Evolutionary conservation across 306 rosid genomes (phyloP).

Genomic region (Styphnolobium japonicum): DNA sequence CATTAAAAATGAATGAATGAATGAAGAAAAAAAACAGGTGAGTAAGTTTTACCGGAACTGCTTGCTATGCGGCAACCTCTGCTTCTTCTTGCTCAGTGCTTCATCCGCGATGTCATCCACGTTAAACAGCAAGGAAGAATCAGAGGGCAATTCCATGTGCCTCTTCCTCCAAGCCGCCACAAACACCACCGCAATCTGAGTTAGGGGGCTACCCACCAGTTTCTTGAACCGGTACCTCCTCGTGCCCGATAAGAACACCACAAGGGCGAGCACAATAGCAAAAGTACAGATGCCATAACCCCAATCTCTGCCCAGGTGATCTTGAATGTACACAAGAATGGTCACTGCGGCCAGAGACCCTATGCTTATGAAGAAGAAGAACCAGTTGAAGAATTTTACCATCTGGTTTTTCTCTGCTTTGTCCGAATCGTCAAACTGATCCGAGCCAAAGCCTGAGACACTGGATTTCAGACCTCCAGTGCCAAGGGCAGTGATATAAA

Average conservation of each 20-base stretch:
- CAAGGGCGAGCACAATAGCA: slow-evolving; percentile 50
- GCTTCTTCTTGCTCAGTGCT: slow-evolving; percentile 46
- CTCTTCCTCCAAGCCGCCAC: slow-evolving; percentile 73
- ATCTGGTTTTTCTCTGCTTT: slow-evolving; percentile 49
- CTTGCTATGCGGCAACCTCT: slow-evolving; percentile 59
- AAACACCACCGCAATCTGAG: slow-evolving; percentile 67
- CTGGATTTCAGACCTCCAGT: slow-evolving; percentile 86
- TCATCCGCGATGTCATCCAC: slow-evolving; percentile 42
- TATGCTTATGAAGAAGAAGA: slow-evolving; percentile 82
- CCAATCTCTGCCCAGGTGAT: slow-evolving; percentile 71
- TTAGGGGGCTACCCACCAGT: slow-evolving; percentile 75
- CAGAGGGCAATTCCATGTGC: slow-evolving; percentile 54
- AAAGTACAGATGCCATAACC: slow-evolving; percentile 81
- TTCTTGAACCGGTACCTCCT: slow-evolving; percentile 72
- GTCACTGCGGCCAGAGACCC: slow-evolving; percentile 84
- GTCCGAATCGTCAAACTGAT: slow-evolving; percentile 72
- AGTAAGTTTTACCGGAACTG: slow-evolving; percentile 59
- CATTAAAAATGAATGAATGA: neutral
- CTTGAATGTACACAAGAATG: slow-evolving; percentile 76
- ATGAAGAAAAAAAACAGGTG: neutral
- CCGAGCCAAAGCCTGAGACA: slow-evolving; percentile 85
- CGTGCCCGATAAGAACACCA: slow-evolving; percentile 62
- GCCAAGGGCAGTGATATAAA: slow-evolving; percentile 73
- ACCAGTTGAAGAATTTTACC: slow-evolving; percentile 82
- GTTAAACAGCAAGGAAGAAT: slow-evolving; percentile 47